phyloP scores from a whole-genome alignment of 192 early-diverging fungal species.

The Lunasporangiospora selenospora region DNA sequence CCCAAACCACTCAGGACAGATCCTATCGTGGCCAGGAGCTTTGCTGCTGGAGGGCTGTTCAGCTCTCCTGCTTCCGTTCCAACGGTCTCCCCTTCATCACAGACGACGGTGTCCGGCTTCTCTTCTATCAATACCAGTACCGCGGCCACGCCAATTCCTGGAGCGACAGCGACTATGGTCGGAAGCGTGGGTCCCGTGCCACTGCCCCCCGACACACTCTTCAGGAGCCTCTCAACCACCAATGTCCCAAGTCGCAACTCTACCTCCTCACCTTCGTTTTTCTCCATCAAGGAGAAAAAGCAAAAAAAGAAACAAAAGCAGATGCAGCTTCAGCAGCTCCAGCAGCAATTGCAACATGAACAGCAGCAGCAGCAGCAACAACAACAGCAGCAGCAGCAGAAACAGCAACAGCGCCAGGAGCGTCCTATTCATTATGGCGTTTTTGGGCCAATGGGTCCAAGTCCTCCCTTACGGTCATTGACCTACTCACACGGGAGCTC shows the following conservation, averaged over 20 bases:
- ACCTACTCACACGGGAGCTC: no score
- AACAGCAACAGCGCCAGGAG: neutral
- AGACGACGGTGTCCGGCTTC: no score
- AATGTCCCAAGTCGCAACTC: neutral
- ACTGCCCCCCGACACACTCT: neutral
- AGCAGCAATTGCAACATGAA: neutral
- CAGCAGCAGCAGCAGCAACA: neutral
- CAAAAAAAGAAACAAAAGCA: neutral
- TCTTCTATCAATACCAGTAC: no score
- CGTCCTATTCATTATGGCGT: no score
- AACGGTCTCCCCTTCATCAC: neutral
- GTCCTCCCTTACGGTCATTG: no score
- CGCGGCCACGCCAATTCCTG: no score
- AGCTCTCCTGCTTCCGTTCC: conserved; percentile 8
- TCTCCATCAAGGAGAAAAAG: neutral
- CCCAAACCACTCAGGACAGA: conserved; percentile 9
- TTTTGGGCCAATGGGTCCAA: no score
- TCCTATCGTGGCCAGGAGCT: neutral
- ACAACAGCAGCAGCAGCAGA: neutral
- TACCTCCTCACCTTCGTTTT: neutral
- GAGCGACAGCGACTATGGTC: no score
- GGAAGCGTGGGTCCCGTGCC: no score
- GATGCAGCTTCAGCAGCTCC: neutral
- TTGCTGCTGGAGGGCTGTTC: neutral
- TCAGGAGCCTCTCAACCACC: conserved; percentile 1